These are phyloP conservation scores for Dipodascus geniculatus DNA, from an alignment of 805 yeast species.

Conservation along the genomic window DNA sequence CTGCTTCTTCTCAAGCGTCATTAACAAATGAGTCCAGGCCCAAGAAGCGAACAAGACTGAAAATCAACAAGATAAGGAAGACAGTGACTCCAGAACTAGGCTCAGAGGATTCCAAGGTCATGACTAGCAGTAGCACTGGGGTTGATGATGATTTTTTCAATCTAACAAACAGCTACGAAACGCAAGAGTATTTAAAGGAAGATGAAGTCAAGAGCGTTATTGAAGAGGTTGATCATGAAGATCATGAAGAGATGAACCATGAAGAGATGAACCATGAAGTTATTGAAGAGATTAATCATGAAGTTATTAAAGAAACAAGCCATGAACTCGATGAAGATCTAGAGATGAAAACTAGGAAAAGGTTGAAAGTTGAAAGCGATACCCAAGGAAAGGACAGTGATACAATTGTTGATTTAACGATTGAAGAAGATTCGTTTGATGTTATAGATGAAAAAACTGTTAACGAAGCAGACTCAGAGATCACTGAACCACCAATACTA, in stretches of 20 bases:
- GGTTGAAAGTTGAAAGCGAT: background rate
- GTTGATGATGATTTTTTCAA: constrained; percentile 1
- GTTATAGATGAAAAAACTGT: background rate
- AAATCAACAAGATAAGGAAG: background rate
- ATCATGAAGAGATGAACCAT: no score
- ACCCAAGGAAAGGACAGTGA: background rate
- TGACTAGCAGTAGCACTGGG: background rate
- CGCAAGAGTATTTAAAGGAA: background rate
- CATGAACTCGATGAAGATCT: no score
- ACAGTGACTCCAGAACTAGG: background rate
- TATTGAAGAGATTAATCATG: no score
- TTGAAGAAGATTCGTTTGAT: background rate
- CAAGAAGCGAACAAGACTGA: background rate
- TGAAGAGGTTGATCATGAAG: no score
- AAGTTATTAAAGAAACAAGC: no score
- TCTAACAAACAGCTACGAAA: background rate
- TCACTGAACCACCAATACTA: background rate
- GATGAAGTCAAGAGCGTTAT: no score
- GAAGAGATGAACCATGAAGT: no score
- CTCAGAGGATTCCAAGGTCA: background rate
- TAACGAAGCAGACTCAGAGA: background rate
- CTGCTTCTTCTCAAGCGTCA: background rate
- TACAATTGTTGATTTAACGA: background rate
- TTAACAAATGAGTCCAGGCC: background rate
- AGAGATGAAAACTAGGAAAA: no score